Percentiles rank a stretch among this genome's conserved stretches.
These are phyloP conservation scores for Turritis glabra DNA, from an alignment of 345 rosid genomes.

Conservation along the genomic window DNA sequence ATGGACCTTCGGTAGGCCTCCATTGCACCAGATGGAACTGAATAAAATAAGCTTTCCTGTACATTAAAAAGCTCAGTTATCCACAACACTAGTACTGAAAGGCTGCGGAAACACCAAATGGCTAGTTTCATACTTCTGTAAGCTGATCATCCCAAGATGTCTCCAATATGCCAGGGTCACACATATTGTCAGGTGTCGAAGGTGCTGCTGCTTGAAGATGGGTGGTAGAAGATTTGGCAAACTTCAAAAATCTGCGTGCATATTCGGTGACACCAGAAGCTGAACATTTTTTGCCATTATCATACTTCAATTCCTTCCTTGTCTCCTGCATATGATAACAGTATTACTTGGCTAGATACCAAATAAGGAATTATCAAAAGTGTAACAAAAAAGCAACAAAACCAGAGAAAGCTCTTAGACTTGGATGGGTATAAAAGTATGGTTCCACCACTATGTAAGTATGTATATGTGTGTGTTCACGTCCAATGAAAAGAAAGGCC, in stretches of 20 bases:
- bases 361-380: not conserved
- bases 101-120: slow-evolving; percentile 17
- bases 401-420: not conserved
- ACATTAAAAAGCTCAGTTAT: slow-evolving; percentile 28
- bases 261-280: slow-evolving; percentile 53
- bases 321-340: slow-evolving; percentile 47
- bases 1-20: slow-evolving; percentile 72
- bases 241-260: slow-evolving; percentile 73
- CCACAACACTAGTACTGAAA: slow-evolving; percentile 14
- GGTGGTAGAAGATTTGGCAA: slow-evolving; percentile 45
- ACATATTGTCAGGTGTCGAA: slow-evolving; percentile 59
- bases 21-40: slow-evolving; percentile 79
- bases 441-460: not conserved
- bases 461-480: not conserved
- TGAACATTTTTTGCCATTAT: slow-evolving; percentile 38
- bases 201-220: slow-evolving; percentile 62
- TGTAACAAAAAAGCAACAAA: slow-evolving; percentile 15
- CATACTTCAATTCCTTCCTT: slow-evolving; percentile 40
- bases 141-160: slow-evolving; percentile 68
- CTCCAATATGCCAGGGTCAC: slow-evolving; percentile 53
- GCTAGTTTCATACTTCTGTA: slow-evolving; percentile 63
- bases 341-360: not conserved
- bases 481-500: not conserved
- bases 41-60: slow-evolving; percentile 94
- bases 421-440: slow-evolving; percentile 2